phyloP scores from a whole-genome alignment of 495 filamentous ascomycete species.

The Xylaria castorea region DNA sequence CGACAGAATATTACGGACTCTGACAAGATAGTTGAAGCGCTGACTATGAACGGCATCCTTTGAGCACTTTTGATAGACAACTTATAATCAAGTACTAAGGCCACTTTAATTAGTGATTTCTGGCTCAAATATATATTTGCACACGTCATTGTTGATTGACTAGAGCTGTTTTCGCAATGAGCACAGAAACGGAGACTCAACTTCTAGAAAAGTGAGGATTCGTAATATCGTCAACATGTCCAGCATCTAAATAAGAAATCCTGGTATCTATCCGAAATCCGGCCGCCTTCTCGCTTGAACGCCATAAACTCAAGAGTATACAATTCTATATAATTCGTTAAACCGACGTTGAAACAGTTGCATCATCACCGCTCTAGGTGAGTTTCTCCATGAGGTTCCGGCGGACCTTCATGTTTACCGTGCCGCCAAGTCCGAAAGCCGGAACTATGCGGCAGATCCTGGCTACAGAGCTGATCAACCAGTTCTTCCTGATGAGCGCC shows the following conservation, averaged over 20 bases:
- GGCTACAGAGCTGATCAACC: constrained; percentile 76
- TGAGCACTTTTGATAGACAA: constrained; percentile 40
- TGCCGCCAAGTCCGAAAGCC: constrained; percentile 91
- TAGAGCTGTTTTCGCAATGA: not conserved
- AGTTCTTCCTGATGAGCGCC: constrained; percentile 73
- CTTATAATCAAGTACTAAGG: not conserved
- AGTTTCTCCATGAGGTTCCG: constrained; percentile 55
- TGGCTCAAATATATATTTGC: not conserved
- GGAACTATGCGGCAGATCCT: constrained; percentile 91
- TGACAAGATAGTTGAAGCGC: constrained; percentile 39
- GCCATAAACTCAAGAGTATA: constrained; percentile 3
- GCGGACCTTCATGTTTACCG: constrained; percentile 81
- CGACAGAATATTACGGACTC: constrained; percentile 25
- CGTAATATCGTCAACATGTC: not conserved
- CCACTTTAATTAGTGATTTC: not conserved
- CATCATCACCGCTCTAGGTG: constrained; percentile 23
- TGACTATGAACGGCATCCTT: constrained; percentile 46
- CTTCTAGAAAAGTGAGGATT: not conserved
- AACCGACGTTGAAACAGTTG: not conserved
- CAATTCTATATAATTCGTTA: constrained; percentile 1
- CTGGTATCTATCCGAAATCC: constrained; percentile 9
- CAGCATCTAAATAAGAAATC: constrained; percentile 1
- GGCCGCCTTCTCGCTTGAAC: constrained; percentile 8
- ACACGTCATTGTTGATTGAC: not conserved
- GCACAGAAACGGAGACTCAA: not conserved